Percentiles rank a stretch among this genome's conserved stretches.
These are phyloP conservation scores for Capronia coronata DNA, from an alignment of 2,329 filamentous ascomycete species.

Conservation along the genomic window DNA sequence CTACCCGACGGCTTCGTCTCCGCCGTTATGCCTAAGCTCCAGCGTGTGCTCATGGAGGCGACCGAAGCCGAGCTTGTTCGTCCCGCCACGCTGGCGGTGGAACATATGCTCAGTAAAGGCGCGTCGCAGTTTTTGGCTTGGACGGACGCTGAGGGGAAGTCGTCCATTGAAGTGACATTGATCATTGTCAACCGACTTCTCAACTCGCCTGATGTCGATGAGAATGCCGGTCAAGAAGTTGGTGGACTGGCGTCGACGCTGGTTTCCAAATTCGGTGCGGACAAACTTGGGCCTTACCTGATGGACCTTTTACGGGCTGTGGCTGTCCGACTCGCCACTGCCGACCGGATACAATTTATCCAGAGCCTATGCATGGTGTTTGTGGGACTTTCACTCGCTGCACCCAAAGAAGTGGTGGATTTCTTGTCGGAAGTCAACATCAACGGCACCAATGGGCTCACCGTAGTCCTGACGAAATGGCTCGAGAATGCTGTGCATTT, in stretches of 20 bases:
- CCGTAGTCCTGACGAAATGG: conserved; percentile 90
- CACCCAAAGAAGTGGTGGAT: conserved; percentile 80
- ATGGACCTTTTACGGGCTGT: conserved; percentile 84
- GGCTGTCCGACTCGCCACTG: conserved; percentile 73
- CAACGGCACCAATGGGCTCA: conserved; percentile 66
- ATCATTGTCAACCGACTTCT: conserved; percentile 81
- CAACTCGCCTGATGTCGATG: conserved; percentile 74
- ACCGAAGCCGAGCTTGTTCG: conserved; percentile 83
- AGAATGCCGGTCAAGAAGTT: conserved; percentile 92
- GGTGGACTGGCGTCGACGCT: conserved; percentile 89
- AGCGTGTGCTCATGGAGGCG: conserved; percentile 71
- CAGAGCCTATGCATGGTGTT: conserved; percentile 95
- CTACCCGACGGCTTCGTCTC: conserved; percentile 80
- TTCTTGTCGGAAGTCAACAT: conserved; percentile 84
- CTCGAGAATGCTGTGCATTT: conserved; percentile 95
- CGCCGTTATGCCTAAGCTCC: conserved; percentile 79
- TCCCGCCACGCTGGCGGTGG: conserved; percentile 76
- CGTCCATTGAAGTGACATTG: conserved; percentile 79
- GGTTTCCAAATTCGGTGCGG: conserved; percentile 89
- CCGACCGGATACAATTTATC: conserved; percentile 81
- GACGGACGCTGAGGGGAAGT: conserved; percentile 71
- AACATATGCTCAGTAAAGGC: conserved; percentile 84
- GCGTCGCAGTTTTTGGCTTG: conserved; percentile 83
- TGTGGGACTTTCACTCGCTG: conserved; percentile 76
- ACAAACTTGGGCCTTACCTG: conserved; percentile 82